Base-by-base conservation (phyloP, 148 eudicot species). In the Salicornia ramosissima region DNA sequence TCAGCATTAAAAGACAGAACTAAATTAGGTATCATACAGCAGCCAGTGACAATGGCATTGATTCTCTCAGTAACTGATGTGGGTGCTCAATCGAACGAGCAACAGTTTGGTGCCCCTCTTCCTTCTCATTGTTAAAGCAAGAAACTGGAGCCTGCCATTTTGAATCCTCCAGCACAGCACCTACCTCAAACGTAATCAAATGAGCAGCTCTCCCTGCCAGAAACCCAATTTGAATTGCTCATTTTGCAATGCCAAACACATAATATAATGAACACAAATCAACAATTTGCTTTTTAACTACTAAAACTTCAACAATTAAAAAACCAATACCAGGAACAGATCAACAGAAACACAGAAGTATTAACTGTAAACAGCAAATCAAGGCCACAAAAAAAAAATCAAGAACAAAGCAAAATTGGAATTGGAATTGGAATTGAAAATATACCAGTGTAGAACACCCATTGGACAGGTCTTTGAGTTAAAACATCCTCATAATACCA, bases 161-260 rank as follows among this genome's bases (percentile, higher is more conserved):
- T 0, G 71, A 75, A 78, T 87, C 89, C 30, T 85, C 84, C 52
- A 87, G 84, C 54, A 78, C 81, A 34, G 86, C 88, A 57, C 91
- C 91, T 50, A 82, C 91, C 73, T 87, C 88, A 54, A 87, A 85
- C 18, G 84, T 84, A 84, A 87, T 87, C 5, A 87, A 86, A 68
- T 84, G 88, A 71, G 81, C 82, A 5, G 74, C 78, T 56, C 86
- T 79, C 33, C 91, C 90, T 86, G 84, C 69, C 68, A 43, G 16
- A 52, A 13, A 39, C 53, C 53, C 53, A 49, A 49, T 49, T 49
- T 19, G 6, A 49, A 5, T n/a, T 8, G 4, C 22, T 14, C 1
- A 25, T 25, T 54, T 22, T 7, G 10, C 30, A 25, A 49, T 49
- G 9, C 53, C 53, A 18, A 49, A 19, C 53, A 49, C n/a, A n/a